phyloP scores from a whole-genome alignment of 1,284 basidiomycete genomes.

The Tylopilus sp. region DNA sequence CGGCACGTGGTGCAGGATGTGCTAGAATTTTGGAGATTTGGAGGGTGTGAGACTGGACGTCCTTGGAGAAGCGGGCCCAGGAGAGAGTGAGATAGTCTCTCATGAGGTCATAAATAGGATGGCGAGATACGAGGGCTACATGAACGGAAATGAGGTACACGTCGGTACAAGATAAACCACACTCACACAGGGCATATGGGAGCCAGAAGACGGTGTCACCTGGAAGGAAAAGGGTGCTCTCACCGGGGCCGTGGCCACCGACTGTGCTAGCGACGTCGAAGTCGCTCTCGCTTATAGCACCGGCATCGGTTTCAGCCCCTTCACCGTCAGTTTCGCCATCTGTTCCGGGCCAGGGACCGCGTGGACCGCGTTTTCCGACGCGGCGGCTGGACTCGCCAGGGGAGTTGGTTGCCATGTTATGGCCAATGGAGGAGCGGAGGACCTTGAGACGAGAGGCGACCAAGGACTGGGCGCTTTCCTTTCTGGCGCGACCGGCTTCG shows the following conservation, averaged over 20 bases:
- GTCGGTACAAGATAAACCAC: neutral
- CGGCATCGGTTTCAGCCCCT: conserved; percentile 67
- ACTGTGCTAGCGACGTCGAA: conserved; percentile 73
- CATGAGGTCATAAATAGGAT: conserved; percentile 91
- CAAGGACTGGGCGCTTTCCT: conserved; percentile 72
- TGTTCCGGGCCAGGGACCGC: conserved; percentile 64
- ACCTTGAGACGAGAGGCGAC: conserved; percentile 63
- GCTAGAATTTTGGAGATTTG: conserved; percentile 83
- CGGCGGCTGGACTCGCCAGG: conserved; percentile 54
- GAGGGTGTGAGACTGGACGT: conserved; percentile 82
- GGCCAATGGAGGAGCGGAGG: conserved; percentile 50
- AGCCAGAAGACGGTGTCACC: conserved; percentile 91
- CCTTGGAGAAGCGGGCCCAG: conserved; percentile 91
- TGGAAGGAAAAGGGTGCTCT: conserved; percentile 81
- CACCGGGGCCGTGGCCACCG: conserved; percentile 70
- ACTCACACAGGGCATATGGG: conserved; percentile 83
- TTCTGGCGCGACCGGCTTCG: conserved; percentile 69
- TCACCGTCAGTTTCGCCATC: conserved; percentile 69
- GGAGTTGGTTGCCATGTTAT: conserved; percentile 35
- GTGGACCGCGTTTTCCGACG: conserved; percentile 50
- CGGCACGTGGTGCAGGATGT: conserved; percentile 81
- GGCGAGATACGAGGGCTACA: conserved; percentile 79
- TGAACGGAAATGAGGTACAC: conserved; percentile 6
- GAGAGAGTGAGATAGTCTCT: conserved; percentile 88
- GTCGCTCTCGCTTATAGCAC: conserved; percentile 77